phyloP scores from a whole-genome alignment of 345 rosid species.

The Psidium guajava region DNA sequence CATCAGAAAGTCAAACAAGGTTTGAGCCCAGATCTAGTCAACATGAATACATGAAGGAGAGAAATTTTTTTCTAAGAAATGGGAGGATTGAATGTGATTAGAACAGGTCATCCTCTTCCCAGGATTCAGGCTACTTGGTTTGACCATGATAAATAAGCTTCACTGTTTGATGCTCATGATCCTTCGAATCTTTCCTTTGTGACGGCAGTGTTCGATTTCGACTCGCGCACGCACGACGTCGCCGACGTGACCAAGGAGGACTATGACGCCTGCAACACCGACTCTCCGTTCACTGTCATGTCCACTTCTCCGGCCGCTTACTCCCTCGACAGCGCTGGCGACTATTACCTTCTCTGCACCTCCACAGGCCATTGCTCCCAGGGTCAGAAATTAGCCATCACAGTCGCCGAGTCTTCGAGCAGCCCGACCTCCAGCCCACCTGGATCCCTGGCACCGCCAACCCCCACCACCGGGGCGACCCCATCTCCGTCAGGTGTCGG shows the following conservation, averaged over 20 bases:
- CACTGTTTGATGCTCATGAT: neutral
- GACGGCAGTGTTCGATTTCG: conserved; percentile 23
- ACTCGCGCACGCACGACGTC: conserved; percentile 19
- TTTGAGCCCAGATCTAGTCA: neutral
- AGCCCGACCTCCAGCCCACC: neutral
- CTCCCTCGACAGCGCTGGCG: conserved; percentile 24
- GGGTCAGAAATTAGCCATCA: conserved; percentile 22
- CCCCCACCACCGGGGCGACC: neutral
- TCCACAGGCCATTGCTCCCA: conserved; percentile 18
- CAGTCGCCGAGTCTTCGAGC: neutral
- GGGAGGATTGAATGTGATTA: neutral
- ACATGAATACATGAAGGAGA: neutral
- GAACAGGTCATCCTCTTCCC: neutral
- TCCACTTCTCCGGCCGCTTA: conserved; percentile 18
- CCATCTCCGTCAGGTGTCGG: neutral
- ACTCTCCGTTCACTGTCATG: neutral
- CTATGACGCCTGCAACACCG: conserved; percentile 21
- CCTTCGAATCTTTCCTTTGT: neutral
- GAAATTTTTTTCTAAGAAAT: neutral
- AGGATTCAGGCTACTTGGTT: neutral
- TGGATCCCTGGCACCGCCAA: neutral
- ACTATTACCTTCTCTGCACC: conserved; percentile 22
- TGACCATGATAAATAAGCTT: neutral
- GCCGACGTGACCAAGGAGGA: conserved; percentile 18
- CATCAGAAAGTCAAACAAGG: neutral